Base-by-base conservation (phyloP, 2,329 filamentous ascomycete species). In the Domatiomyces globalis region DNA sequence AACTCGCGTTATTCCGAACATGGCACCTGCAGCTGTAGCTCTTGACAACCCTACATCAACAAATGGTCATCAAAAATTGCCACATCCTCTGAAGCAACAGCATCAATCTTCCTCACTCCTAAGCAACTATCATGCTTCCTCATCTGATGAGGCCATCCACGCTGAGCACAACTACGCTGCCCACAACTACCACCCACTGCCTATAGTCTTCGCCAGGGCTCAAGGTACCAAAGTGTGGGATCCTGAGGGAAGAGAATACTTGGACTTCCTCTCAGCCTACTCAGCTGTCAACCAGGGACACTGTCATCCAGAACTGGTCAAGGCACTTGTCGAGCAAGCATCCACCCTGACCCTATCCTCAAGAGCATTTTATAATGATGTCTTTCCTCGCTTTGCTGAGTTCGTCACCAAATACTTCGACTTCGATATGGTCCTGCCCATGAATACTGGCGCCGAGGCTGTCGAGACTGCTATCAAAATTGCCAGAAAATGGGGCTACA, bases 101-200 rank as follows among this genome's bases (percentile, higher is more conserved):
- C 67, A 22, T 59, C 66, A 39, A 57, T 65, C 12, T 70, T 69
- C 62, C 66, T 66, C 33, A 67, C 67, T 12, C 55, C 62, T 39
- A 57, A 49, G 43, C 36, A 69, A 65, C 54, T 80, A 80, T 73
- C 92, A 95, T 71, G 78, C 87, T 51, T 67, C 85, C 18, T 88
- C 90, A 22, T 89, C 88, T 44, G 73, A 81, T 52, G 75, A 78
- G 61, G 90, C 92, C 62, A 94, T 95, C 67, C 72, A 81, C 49
- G 73, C 81, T 49, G 92, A 98, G 73, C 76, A 86, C 63, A 75
- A 85, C 66, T 90, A 80, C 68, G 92, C 92, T 48, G 92, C 92
- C 47, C 92, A 98, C 79, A 98, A 98, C 76, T 98, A 98, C 76
- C 89, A 96, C 70, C 92, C 92, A 15, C 79, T 98, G 2, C 92